A percentile compares a stretch with the other conserved stretches of the same genome.
Evolutionary conservation across 1,284 basidiomycete species (phyloP).

Genomic region (Filobasidium uniguttulatum): DNA sequence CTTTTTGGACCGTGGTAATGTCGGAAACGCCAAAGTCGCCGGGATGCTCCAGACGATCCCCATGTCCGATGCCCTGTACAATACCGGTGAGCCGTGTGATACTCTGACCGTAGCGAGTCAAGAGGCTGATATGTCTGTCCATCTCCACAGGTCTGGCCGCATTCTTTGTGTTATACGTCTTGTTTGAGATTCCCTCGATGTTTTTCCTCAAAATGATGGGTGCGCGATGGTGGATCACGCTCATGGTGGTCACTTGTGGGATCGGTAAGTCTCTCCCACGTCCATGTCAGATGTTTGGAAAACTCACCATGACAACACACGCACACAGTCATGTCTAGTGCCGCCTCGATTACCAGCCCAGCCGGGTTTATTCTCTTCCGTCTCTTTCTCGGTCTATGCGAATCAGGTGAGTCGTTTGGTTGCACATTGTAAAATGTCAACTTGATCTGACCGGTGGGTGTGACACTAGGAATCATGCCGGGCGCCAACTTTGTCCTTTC

Average conservation of each 20-base stretch:
- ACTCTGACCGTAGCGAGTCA: not conserved
- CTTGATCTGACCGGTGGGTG: too few species aligned
- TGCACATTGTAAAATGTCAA: too few species aligned
- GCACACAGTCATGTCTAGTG: not conserved
- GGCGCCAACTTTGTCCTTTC: not conserved
- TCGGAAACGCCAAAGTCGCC: slow-evolving; percentile 1
- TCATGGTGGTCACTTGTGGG: not conserved
- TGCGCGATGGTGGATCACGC: not conserved
- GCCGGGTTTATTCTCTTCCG: not conserved
- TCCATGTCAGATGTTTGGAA: not conserved
- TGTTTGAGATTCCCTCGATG: not conserved
- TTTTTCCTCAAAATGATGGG: not conserved
- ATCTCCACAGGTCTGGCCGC: not conserved
- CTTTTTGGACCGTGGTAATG: not conserved
- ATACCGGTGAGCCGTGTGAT: not conserved
- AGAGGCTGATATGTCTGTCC: not conserved
- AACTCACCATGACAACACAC: not conserved
- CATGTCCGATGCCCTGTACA: slow-evolving; percentile 2
- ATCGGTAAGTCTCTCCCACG: not conserved
- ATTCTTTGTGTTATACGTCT: not conserved
- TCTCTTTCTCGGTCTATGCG: not conserved
- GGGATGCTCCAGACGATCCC: not conserved
- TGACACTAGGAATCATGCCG: too few species aligned
- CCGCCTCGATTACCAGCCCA: not conserved
- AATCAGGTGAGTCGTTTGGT: too few species aligned